Conservation (phyloP, 805 yeast species). For the Ogataea polymorpha region DNA sequence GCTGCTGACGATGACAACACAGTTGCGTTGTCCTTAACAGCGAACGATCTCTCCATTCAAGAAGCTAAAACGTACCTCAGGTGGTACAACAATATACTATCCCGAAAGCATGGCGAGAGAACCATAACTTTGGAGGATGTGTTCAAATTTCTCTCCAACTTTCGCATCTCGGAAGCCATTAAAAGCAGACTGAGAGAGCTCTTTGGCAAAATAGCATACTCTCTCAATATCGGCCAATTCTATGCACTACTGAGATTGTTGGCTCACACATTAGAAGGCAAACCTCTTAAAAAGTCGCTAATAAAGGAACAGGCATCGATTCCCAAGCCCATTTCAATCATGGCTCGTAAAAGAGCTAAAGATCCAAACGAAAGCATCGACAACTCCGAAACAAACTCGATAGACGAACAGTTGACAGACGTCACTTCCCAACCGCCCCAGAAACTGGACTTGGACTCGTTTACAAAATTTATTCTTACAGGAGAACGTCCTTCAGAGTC, state of each 20-base stretch:
- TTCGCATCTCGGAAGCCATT: constrained; percentile 53
- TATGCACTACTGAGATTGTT: constrained; percentile 81
- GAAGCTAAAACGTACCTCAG: constrained; percentile 84
- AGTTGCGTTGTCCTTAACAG: constrained; percentile 62
- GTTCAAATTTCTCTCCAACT: constrained; percentile 74
- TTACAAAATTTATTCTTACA: constrained; percentile 78
- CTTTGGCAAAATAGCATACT: constrained; percentile 51
- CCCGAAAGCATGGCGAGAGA: constrained; percentile 59
- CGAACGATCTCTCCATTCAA: constrained; percentile 65
- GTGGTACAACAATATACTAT: constrained; percentile 86
- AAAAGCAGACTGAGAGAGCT: constrained; percentile 49
- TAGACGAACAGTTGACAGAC: constrained; percentile 8
- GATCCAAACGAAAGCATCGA: constrained; percentile 37
- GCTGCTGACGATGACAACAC: constrained; percentile 35
- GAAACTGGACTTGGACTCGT: constrained; percentile 77
- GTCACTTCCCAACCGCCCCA: constrained; percentile 14
- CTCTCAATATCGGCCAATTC: constrained; percentile 84
- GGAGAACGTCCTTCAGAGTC: constrained; percentile 64
- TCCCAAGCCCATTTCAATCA: constrained; percentile 77
- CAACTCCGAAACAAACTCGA: constrained; percentile 18
- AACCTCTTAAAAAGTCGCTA: constrained; percentile 50
- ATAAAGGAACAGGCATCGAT: constrained; percentile 58
- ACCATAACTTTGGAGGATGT: constrained; percentile 72
- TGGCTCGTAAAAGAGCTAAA: constrained; percentile 54
- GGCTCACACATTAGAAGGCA: constrained; percentile 58